Percentiles rank a stretch among this genome's conserved stretches.
Evolutionary conservation across 441 rosid genomes (phyloP).

Genomic region (Geranium incanum): DNA sequence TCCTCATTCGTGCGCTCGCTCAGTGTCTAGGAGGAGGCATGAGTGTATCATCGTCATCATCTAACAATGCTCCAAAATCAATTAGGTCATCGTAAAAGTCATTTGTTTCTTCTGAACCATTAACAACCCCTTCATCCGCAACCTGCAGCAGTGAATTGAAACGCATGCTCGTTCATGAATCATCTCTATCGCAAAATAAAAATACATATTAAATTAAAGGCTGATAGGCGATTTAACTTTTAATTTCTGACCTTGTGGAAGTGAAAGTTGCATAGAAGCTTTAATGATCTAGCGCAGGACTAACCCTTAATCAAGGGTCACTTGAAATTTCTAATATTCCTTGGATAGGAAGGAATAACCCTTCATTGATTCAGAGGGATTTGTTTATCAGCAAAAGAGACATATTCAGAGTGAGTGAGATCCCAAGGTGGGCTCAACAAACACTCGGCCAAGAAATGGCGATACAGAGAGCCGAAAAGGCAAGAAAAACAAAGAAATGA

Average conservation of each 20-base stretch:
- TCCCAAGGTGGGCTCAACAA: too few relatives aligned
- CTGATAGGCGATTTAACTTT: background rate
- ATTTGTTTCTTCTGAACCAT: constrained; percentile 30
- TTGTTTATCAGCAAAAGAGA: too few relatives aligned
- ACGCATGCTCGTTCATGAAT: background rate
- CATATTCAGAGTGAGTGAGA: too few relatives aligned
- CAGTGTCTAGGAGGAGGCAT: constrained; percentile 34
- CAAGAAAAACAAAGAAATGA: too few relatives aligned
- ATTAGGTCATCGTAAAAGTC: constrained; percentile 48
- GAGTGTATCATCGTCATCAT: constrained; percentile 47
- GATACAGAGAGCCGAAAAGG: too few relatives aligned
- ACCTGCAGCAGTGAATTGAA: constrained; percentile 32
- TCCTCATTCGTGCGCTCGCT: constrained; percentile 16
- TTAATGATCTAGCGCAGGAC: background rate
- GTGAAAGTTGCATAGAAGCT: background rate
- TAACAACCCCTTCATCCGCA: constrained; percentile 27
- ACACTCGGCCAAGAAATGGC: too few relatives aligned
- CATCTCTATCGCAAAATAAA: too few relatives aligned
- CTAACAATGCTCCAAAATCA: constrained; percentile 49
- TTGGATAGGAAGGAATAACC: too few relatives aligned
- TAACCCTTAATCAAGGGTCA: too few relatives aligned
- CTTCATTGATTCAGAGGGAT: background rate
- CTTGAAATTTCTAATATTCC: too few relatives aligned
- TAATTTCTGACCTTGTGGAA: background rate
- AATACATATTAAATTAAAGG: background rate